Conservation (phyloP, 2,329 filamentous ascomycete species). For the Xylaria arbuscula region DNA sequence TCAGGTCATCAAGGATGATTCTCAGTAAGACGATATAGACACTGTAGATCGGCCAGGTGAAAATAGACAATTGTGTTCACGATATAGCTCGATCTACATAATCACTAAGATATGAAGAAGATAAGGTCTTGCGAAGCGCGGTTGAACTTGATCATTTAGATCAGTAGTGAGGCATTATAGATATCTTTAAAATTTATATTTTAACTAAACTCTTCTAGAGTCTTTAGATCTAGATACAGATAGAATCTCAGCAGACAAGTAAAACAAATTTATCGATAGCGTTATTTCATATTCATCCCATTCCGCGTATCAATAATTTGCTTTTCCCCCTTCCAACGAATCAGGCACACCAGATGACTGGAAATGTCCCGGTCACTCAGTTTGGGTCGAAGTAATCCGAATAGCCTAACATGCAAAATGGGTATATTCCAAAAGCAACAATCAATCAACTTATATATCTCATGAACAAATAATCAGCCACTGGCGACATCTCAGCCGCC, state of each 20-base stretch:
- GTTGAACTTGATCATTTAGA: not conserved
- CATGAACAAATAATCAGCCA: conserved; percentile 25
- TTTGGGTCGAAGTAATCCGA: conserved; percentile 21
- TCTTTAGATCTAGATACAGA: conserved; percentile 8
- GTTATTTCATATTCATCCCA: conserved; percentile 31
- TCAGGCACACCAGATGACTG: conserved; percentile 12
- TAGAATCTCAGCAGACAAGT: conserved; percentile 17
- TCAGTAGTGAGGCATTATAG: not conserved
- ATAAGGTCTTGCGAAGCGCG: not conserved
- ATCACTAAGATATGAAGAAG: not conserved
- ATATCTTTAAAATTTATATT: conserved; percentile 9
- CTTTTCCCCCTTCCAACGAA: conserved; percentile 2
- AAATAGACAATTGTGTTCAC: no score
- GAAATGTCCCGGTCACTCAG: not conserved
- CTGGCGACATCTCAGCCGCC: not conserved
- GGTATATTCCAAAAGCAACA: conserved; percentile 36
- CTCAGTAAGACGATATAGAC: no score
- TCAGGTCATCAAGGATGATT: no score
- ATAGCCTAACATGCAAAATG: conserved; percentile 29
- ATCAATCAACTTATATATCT: conserved; percentile 31
- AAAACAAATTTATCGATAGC: conserved; percentile 26
- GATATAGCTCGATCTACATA: no score
- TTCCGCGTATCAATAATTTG: conserved; percentile 26
- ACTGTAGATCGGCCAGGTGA: no score
- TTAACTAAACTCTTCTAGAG: not conserved